phyloP scores from a whole-genome alignment of 2,329 filamentous ascomycete genomes.

The Aspergillus nomiae region DNA sequence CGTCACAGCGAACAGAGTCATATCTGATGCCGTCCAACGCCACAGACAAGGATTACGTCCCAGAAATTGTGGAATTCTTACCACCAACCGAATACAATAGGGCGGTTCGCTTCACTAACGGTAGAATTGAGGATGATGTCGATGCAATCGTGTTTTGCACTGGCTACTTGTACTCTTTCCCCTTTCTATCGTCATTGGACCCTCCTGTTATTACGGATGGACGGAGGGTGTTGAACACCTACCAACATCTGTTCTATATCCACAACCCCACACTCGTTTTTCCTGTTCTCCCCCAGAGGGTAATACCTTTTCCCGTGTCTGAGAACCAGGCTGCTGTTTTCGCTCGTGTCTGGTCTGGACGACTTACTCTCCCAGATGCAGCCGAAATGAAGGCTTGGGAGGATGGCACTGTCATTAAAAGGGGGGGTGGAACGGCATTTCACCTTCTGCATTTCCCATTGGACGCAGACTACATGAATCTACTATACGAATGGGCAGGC shows the following conservation, averaged over 20 bases:
- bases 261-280: constrained; percentile 78
- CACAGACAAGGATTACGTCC: constrained; percentile 59
- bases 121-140: constrained; percentile 64
- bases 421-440: constrained; percentile 53
- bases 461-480: constrained; percentile 50
- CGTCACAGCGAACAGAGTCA: constrained; percentile 60
- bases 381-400: constrained; percentile 73
- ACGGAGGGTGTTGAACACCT: constrained; percentile 69
- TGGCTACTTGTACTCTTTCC: constrained; percentile 82
- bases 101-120: constrained; percentile 68
- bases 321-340: constrained; percentile 79
- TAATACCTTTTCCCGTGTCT: constrained; percentile 83
- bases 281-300: constrained; percentile 71
- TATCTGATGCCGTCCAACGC: constrained; percentile 42
- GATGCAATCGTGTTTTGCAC: constrained; percentile 86
- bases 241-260: constrained; percentile 77
- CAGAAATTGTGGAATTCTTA: constrained; percentile 57
- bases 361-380: constrained; percentile 63
- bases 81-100: constrained; percentile 55
- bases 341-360: constrained; percentile 74
- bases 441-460: constrained; percentile 56
- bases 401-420: constrained; percentile 38
- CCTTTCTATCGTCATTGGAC: constrained; percentile 61
- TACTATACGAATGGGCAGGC: constrained; percentile 46
- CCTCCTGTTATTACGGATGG: constrained; percentile 68